Evolutionary conservation across 352 stramenopile genomes (phyloP).

Genomic region (Phytophthora palmivora): DNA sequence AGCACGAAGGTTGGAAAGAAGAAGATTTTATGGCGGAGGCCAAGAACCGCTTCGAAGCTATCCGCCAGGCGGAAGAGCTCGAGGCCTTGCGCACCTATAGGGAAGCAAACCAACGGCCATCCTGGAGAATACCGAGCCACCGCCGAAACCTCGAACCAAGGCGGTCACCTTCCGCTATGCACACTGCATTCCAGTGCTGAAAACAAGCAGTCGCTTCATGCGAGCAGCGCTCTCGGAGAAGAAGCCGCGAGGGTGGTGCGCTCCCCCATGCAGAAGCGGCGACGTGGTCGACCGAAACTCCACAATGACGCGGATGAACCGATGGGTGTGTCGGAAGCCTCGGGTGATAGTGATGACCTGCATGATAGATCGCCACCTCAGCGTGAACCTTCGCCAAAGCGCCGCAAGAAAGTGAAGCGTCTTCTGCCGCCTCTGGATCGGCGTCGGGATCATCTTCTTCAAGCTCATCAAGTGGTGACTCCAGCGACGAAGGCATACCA

Average conservation of each 20-base stretch:
- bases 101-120: slow-evolving; percentile 32
- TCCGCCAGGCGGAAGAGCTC: slow-evolving; percentile 23
- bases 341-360: slow-evolving; percentile 17
- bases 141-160: slow-evolving; percentile 30
- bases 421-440: slow-evolving; percentile 11
- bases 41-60: slow-evolving; percentile 23
- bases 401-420: slow-evolving; percentile 20
- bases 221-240: slow-evolving; percentile 36
- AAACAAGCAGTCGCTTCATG: slow-evolving; percentile 41
- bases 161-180: slow-evolving; percentile 33
- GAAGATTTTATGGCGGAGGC: slow-evolving; percentile 29
- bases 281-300: slow-evolving; percentile 18
- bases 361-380: slow-evolving; percentile 5
- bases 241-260: slow-evolving; percentile 17
- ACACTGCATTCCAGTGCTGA: slow-evolving; percentile 34
- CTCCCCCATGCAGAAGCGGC: slow-evolving; percentile 15
- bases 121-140: slow-evolving; percentile 9
- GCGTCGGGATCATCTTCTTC: slow-evolving; percentile 25
- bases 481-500: slow-evolving; percentile 22
- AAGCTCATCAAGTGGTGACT: slow-evolving; percentile 21
- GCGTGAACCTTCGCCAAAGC: slow-evolving; percentile 12
- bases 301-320: slow-evolving; percentile 7
- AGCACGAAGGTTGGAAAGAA: slow-evolving; percentile 32
- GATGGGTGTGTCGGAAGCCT: slow-evolving; percentile 20
- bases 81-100: slow-evolving; percentile 25